Base-by-base conservation (phyloP, 176 grass and related monocot species). In the Oryza officinalis region DNA sequence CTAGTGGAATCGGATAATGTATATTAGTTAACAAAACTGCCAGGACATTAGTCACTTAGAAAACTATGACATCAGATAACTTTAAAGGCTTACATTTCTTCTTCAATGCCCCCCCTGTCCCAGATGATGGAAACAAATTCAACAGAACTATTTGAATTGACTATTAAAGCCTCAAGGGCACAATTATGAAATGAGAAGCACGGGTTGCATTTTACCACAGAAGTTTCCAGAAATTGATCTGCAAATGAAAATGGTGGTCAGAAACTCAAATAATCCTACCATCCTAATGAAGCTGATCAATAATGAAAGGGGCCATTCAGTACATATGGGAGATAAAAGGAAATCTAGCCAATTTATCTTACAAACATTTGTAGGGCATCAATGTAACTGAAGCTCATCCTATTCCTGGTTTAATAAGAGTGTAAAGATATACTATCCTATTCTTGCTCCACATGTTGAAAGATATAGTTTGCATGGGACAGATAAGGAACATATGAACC, bases 161-260 rank as follows among this genome's bases (percentile, higher is more conserved):
- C 69, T 30, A 69, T 76, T 7, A 20, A 63, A n/a, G 10, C 2
- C 67, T 82, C 2, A 13, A 70, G n/a, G n/a, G 11, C 54, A 76
- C 28, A 76, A 22, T 49, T 47, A 80, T 57, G 33, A 80, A 59
- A 80, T 44, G 64, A n/a, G 13, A 37, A 67, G 61, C 63, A 14
- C 64, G 14, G 17, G 3, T 72, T 71, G 65, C 0, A 50, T 69
- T 81, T 87, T 33, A 66, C 27, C 69, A 33, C 4, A n/a, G 2
- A 49, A 37, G 13, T 84, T 84, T 47, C 26, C 6, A 23, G 12
- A 46, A 63, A 38, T 59, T 67, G 57, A 72, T 83, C 74, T 88
- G 74, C 67, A 88, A 32, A 72, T 41, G 43, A 31, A 78, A 78
- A 88, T 72, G 54, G 32, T 64, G 22, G 46, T 78, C 52, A 88